These are phyloP conservation scores for Russula foetens DNA, from an alignment of 768 basidiomycete genomes.

Conservation along the genomic window DNA sequence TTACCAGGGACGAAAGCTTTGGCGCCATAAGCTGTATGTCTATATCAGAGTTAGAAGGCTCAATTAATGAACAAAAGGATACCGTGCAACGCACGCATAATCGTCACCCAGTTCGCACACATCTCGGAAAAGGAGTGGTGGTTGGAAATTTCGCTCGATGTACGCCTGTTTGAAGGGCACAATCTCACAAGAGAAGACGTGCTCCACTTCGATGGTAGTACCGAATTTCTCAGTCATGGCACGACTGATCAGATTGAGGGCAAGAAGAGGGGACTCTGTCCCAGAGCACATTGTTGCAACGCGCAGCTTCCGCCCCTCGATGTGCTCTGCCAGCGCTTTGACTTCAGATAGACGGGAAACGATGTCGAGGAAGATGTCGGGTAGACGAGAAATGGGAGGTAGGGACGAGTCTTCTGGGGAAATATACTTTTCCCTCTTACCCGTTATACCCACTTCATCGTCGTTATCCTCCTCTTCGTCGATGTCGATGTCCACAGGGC, in stretches of 20 bases:
- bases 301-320: constrained; percentile 77
- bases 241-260: constrained; percentile 75
- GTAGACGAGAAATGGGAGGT: constrained; percentile 67
- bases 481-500: background rate
- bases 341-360: constrained; percentile 58
- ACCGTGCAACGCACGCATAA: constrained; percentile 51
- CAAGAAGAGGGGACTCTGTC: constrained; percentile 90
- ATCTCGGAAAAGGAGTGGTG: constrained; percentile 87
- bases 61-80: constrained; percentile 3
- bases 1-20: constrained; percentile 80
- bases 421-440: constrained; percentile 33
- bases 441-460: constrained; percentile 25
- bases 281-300: constrained; percentile 98
- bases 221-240: constrained; percentile 62
- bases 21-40: constrained; percentile 89
- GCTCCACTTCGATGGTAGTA: constrained; percentile 64
- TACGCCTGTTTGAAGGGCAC: constrained; percentile 97
- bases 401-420: constrained; percentile 55
- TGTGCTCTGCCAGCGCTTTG: constrained; percentile 52
- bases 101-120: constrained; percentile 80
- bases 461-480: constrained; percentile 24
- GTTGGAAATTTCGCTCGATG: constrained; percentile 92
- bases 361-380: constrained; percentile 70
- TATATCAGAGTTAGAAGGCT: constrained; percentile 25
- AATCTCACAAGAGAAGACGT: constrained; percentile 95